Conservation (phyloP, 2,329 filamentous ascomycete genomes). For the Sarocladium brachiariae region DNA sequence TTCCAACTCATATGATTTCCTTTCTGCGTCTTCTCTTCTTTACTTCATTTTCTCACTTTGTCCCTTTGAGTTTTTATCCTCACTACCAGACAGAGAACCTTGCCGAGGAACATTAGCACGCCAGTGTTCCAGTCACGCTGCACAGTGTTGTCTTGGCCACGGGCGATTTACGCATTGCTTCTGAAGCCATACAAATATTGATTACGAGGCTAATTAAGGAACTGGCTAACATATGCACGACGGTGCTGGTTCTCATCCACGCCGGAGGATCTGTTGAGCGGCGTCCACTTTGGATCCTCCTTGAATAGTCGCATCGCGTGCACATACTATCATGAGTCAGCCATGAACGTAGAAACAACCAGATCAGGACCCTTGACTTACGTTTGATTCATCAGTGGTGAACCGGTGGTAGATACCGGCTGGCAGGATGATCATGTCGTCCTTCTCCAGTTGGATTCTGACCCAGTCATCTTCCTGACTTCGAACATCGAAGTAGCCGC, state of each 20-base stretch:
- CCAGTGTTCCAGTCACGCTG: no score
- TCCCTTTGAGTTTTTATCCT: no score
- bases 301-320: conserved; percentile 96
- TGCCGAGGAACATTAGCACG: no score
- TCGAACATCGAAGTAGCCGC: conserved; percentile 90
- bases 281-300: conserved; percentile 97
- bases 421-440: conserved; percentile 87
- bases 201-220: conserved; percentile 18
- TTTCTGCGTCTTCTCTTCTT: no score
- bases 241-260: conserved; percentile 74
- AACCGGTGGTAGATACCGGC: conserved; percentile 97
- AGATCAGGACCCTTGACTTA: conserved; percentile 37
- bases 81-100: no score
- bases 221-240: conserved; percentile 63
- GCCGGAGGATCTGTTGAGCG: conserved; percentile 71
- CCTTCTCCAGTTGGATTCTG: conserved; percentile 73
- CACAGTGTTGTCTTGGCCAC: no score
- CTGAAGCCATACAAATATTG: no score
- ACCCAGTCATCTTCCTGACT: conserved; percentile 82
- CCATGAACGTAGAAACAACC: background rate
- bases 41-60: no score
- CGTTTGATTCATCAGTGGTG: conserved; percentile 86
- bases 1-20: no score
- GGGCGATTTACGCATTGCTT: no score
- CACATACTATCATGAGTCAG: conserved; percentile 61